Base-by-base conservation (phyloP, 2,329 filamentous ascomycete genomes). In the Biscogniauxia sp. region DNA sequence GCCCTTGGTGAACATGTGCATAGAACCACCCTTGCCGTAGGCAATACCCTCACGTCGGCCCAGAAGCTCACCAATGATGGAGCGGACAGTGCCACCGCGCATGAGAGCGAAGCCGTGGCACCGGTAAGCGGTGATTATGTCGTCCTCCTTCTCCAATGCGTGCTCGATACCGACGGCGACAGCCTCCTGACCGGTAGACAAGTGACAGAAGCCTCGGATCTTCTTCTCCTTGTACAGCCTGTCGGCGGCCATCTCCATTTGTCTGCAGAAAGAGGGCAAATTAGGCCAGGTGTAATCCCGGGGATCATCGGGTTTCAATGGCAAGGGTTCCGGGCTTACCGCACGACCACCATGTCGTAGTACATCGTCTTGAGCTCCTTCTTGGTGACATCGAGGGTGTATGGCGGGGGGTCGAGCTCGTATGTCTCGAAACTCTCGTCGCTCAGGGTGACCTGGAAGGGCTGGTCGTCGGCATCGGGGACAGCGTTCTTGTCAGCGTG, bases 171-270 rank as follows among this genome's bases (percentile, higher is more conserved):
- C 95, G 71, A 93, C 89, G 61, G 95, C 93, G 68, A 99, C 95
- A 68, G 95, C 95, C 85, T 99, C 95, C 82, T 99, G 95, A 66
- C 95, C 95, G 62, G 91, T 96, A 61, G 95, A 98, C 79, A 99
- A 82, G 82, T 99, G 95, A 83, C 95, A 99, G 90, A 99, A 99
- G 82, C 95, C 95, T 73, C 95, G 91, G 73, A 99, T 98, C 87
- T 99, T 98, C 90, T 99, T 99, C 85, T 98, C 95, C 85, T 99
- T 99, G 91, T 99, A 99, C 74, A 99, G 84, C 77, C 94, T 88
- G 78, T 99, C 95, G 82, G 95, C 93, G 69, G 94, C 93, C 94
- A 99, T 97, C 82, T 99, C 95, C 95, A 99, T 97, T 79, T 96
- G 95, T 82, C 93, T 97, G 72, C 59, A 65, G 51, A 20, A 32